Conservation (phyloP, 2,329 filamentous ascomycete genomes). For the Ophiognomonia clavigignenti-juglandacearum region DNA sequence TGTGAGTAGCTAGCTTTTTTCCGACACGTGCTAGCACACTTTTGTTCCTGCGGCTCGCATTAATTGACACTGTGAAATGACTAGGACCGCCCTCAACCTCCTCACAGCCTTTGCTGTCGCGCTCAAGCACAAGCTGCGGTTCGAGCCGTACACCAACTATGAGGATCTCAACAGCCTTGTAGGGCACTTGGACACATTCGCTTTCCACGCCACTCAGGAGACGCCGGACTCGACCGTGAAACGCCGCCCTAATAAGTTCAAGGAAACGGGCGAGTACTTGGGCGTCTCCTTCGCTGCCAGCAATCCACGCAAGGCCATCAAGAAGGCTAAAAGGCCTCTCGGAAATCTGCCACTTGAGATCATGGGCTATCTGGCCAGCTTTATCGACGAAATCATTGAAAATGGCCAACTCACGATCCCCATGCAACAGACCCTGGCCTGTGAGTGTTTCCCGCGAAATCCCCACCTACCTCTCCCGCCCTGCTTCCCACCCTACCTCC, state of each 20-base stretch:
- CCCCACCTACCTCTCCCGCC: not conserved
- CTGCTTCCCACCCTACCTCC: not conserved
- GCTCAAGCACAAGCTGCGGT: slow-evolving; percentile 69
- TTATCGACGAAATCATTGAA: slow-evolving; percentile 51
- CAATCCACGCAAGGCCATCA: slow-evolving; percentile 66
- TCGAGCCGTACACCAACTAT: slow-evolving; percentile 67
- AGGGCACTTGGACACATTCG: slow-evolving; percentile 62
- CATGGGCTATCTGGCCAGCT: slow-evolving; percentile 58
- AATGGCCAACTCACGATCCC: slow-evolving; percentile 42
- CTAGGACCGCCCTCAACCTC: slow-evolving; percentile 59
- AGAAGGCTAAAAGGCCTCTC: slow-evolving; percentile 60
- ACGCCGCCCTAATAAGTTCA: slow-evolving; percentile 34
- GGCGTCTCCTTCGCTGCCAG: slow-evolving; percentile 63
- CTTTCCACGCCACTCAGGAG: slow-evolving; percentile 37
- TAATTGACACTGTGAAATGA: too few relatives aligned
- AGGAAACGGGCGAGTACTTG: slow-evolving; percentile 57
- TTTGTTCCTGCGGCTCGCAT: too few relatives aligned
- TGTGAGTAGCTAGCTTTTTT: slow-evolving; percentile 32
- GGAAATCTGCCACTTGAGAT: slow-evolving; percentile 71
- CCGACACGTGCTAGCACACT: too few relatives aligned
- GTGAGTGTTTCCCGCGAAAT: too few relatives aligned
- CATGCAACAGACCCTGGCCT: slow-evolving; percentile 47
- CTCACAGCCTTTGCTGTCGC: slow-evolving; percentile 64
- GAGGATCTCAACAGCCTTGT: slow-evolving; percentile 60
- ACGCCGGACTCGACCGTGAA: slow-evolving; percentile 32